Evolutionary conservation across 2,329 filamentous ascomycete species (phyloP).

Genomic region (Fusarium sp.): DNA sequence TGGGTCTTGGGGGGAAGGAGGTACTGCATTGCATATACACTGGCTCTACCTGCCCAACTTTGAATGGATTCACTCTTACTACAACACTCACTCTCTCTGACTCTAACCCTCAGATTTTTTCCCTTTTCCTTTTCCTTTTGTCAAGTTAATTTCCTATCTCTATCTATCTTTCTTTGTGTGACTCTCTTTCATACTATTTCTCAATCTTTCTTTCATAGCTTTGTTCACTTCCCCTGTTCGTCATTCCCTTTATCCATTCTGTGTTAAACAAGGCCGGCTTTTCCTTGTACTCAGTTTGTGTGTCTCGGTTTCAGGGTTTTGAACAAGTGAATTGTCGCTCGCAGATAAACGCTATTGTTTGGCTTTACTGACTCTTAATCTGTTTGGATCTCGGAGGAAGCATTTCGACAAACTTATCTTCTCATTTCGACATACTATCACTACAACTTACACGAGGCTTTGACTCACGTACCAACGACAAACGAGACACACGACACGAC

Average conservation of each 20-base stretch:
- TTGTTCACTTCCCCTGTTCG: constrained; percentile 23
- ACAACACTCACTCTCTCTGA: constrained; percentile 11
- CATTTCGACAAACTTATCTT: constrained; percentile 11
- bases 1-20: background rate
- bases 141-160: constrained; percentile 27
- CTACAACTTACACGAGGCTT: constrained; percentile 19
- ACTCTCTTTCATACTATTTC: constrained; percentile 23
- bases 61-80: constrained; percentile 22
- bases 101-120: constrained; percentile 11
- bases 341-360: background rate
- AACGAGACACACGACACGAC: constrained; percentile 18
- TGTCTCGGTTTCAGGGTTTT: constrained; percentile 12
- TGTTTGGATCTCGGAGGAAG: constrained; percentile 10
- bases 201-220: constrained; percentile 24
- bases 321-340: constrained; percentile 30
- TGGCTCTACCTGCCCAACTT: constrained; percentile 7
- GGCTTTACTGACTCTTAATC: constrained; percentile 27
- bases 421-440: constrained; percentile 10
- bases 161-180: constrained; percentile 13
- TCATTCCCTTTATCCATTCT: constrained; percentile 21
- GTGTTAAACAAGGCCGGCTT: constrained; percentile 22
- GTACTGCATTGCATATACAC: constrained; percentile 29
- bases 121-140: constrained; percentile 27
- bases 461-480: constrained; percentile 22
- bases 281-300: constrained; percentile 19